A percentile compares a stretch with the other conserved stretches of the same genome.
These are phyloP conservation scores for Codiaeum variegatum DNA, from an alignment of 441 rosid genomes.

Conservation along the genomic window DNA sequence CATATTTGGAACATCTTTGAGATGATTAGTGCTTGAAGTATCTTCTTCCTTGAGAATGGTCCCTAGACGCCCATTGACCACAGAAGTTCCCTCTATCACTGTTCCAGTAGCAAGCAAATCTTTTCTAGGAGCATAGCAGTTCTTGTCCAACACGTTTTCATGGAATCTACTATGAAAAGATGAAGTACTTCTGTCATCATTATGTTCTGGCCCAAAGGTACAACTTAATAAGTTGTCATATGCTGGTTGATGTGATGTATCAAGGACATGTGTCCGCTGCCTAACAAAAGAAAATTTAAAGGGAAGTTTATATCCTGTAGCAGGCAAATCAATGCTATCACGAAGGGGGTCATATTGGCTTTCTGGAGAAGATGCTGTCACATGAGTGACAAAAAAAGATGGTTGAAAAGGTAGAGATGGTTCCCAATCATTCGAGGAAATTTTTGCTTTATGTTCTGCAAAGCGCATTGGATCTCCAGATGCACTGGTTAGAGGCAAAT, in stretches of 20 bases:
- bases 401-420: slow-evolving; percentile 81
- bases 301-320: slow-evolving; percentile 29
- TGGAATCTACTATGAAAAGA: slow-evolving; percentile 38
- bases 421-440: slow-evolving; percentile 73
- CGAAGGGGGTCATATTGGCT: slow-evolving; percentile 58
- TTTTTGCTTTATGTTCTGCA: slow-evolving; percentile 36
- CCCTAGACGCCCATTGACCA: slow-evolving; percentile 41
- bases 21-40: slow-evolving; percentile 39
- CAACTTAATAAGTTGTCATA: slow-evolving; percentile 32
- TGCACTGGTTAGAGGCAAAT: slow-evolving; percentile 21
- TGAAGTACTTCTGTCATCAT: slow-evolving; percentile 40
- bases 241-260: slow-evolving; percentile 28
- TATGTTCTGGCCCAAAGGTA: slow-evolving; percentile 29
- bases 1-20: slow-evolving; percentile 34
- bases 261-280: slow-evolving; percentile 28
- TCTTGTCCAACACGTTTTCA: slow-evolving; percentile 36
- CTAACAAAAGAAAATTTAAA: slow-evolving; percentile 33
- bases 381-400: slow-evolving; percentile 50
- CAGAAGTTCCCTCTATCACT: slow-evolving; percentile 41
- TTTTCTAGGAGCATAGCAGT: slow-evolving; percentile 30
- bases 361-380: slow-evolving; percentile 43
- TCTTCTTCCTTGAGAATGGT: slow-evolving; percentile 44
- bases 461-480: slow-evolving; percentile 23
- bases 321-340: slow-evolving; percentile 50
- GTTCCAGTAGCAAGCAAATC: slow-evolving; percentile 30